Base-by-base conservation (phyloP, 257 asterid genomes). In the Cordia subcordata region DNA sequence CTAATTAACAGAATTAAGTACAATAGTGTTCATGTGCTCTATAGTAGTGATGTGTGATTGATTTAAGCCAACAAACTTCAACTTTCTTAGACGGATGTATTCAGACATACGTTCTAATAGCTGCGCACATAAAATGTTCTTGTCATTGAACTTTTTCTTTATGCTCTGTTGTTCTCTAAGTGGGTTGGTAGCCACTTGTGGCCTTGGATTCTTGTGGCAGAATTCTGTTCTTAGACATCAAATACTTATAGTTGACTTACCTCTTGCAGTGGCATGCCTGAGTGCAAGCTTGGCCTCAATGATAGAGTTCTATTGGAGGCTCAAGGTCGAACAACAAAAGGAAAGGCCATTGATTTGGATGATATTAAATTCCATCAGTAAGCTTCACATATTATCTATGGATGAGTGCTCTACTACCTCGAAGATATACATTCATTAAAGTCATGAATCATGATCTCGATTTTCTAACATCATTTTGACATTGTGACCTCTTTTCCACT, bases 321-420 rank as follows among this genome's bases (percentile, higher is more conserved):
- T 9, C 86, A 80, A 60, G 86, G 79, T 32, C 77, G 73, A 50
- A 5, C 83, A 37, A 60, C 83, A 4, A 77, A 77, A 66, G 79
- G 86, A 63, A 80, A 80, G 73, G 69, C 83, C 72, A 70, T 75
- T 63, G 82, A 79, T 79, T 68, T 79, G 69, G 85, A 75, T 49
- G 85, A 79, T 42, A 74, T 77, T 52, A 77, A 80, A 62, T 80
- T 80, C 63, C 83, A 80, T 70, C 83, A 80, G 86, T 80, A 74
- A 52, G 78, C 45, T 60, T 45, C 9, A 8, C 16, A 37, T 55
- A 2, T 38, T 55, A 14, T 10, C 13, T 35, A 9, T 20, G 16
- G 11, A 11, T 20, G 22, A 17, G 20, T 17, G 17, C 55, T 51
- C 16, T 32, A 45, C 15, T 32, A 45, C 23, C 10, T 18, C 1